A percentile compares a stretch with the other conserved stretches of the same genome.
Evolutionary conservation across 2,329 filamentous ascomycete species (phyloP).

Genomic region (Ascochyta clinopodiicola): DNA sequence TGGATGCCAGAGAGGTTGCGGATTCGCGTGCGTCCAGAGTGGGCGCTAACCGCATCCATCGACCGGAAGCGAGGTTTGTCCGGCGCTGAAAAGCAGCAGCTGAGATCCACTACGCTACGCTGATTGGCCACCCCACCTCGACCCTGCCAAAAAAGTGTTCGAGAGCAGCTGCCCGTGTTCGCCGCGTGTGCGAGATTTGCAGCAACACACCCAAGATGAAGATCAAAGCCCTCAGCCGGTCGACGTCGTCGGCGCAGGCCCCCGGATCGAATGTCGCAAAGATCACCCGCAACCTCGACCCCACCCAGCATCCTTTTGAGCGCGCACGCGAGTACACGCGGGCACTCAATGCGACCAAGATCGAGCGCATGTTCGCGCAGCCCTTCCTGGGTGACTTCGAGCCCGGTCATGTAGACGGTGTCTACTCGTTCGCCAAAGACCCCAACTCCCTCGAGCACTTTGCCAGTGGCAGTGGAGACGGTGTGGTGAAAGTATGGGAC

Average conservation of each 20-base stretch:
- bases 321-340: conserved; percentile 84
- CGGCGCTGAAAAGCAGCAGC: conserved; percentile 1
- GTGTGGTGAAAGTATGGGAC: conserved; percentile 93
- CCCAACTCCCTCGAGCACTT: conserved; percentile 56
- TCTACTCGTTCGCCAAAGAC: conserved; percentile 58
- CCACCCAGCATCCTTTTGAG: conserved; percentile 88
- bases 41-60: conserved; percentile 15
- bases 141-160: conserved; percentile 18
- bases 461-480: conserved; percentile 66
- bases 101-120: conserved; percentile 4
- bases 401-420: conserved; percentile 87
- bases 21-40: conserved; percentile 32
- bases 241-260: conserved; percentile 68
- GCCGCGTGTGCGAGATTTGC: conserved; percentile 14
- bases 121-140: conserved; percentile 25
- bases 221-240: conserved; percentile 68
- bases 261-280: conserved; percentile 71
- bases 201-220: conserved; percentile 42
- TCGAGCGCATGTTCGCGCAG: conserved; percentile 89
- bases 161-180: conserved; percentile 4
- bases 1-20: neutral
- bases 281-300: conserved; percentile 76
- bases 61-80: conserved; percentile 5
- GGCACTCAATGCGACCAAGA: conserved; percentile 83
- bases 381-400: conserved; percentile 89